A percentile compares a stretch with the other conserved stretches of the same genome.
Evolutionary conservation across 192 early-diverging fungal genomes (phyloP).

Genomic region (Neocallimastix lanati): DNA sequence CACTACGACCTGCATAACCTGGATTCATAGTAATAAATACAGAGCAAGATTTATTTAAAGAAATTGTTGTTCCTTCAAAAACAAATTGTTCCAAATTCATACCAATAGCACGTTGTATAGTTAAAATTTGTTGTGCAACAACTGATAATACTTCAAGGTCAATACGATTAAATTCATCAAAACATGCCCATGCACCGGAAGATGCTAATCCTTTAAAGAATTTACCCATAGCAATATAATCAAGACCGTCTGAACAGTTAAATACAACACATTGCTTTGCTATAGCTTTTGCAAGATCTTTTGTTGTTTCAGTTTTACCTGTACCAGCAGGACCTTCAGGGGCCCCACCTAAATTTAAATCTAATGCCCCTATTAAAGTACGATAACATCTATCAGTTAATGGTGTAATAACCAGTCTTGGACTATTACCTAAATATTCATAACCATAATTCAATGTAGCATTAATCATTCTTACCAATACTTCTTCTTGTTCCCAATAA

Average conservation of each 20-base stretch:
- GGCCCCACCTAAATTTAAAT: conserved; percentile 42
- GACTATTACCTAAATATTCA: conserved; percentile 26
- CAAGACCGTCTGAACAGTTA: conserved; percentile 48
- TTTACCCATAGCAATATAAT: conserved; percentile 48
- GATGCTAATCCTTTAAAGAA: conserved; percentile 42
- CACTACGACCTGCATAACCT: conserved; percentile 34
- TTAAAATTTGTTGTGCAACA: conserved; percentile 43
- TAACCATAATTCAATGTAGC: conserved; percentile 34
- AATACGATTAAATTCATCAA: conserved; percentile 49
- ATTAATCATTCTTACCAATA: conserved; percentile 43
- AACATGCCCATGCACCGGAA: conserved; percentile 44
- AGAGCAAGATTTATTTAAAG: conserved; percentile 30
- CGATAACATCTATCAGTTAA: conserved; percentile 44
- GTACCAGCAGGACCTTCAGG: conserved; percentile 31
- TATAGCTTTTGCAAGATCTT: conserved; percentile 39
- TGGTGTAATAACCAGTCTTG: conserved; percentile 36
- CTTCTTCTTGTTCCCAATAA: conserved; percentile 38
- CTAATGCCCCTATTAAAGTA: conserved; percentile 37
- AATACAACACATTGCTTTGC: conserved; percentile 51
- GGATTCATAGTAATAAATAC: conserved; percentile 55
- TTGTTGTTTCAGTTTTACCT: conserved; percentile 47
- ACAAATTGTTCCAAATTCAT: conserved; percentile 29
- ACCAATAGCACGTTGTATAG: conserved; percentile 39
- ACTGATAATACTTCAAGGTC: conserved; percentile 42
- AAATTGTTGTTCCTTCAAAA: conserved; percentile 38